Evolutionary conservation across 192 early-diverging fungal genomes (phyloP), one percentile per base, ranked within the genome.

Genomic region (Paraglomus occultum): DNA sequence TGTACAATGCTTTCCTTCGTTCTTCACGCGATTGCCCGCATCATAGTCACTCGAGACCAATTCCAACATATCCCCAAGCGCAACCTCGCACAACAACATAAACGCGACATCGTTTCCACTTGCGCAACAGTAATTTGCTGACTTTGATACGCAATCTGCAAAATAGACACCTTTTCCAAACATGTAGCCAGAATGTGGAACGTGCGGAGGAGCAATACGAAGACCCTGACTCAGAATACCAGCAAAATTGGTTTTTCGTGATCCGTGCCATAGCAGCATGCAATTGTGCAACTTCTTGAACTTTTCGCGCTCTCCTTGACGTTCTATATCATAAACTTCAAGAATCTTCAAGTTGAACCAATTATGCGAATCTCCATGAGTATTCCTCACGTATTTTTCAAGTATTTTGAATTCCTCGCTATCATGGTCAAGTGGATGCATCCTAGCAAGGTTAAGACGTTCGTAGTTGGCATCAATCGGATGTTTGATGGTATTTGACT

Each of bases 81-180:
- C 87, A 8, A 94, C 92, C 67, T 94, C 92, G 51, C 91, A 94
- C 22, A 94, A 73, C 8, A 93, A 73, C 63, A 94, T 74, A 8
- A 93, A 53, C 5, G 86, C 85, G 11, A 82, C 82, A 47, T 74
- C 73, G 1, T 7, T 5, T 0, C 31, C 51, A 40, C 40, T 53
- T 3, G 82, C 82, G 61, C 65, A 81, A 65, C 89, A 89, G 74
- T 94, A 94, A 65, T 85, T 86, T 46, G 89, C 82, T 1, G 86
- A 86, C 74, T 93, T 94, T 15, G 80, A 84, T 23, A 86, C 88
- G 80, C 85, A 87, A 76, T 94, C 89, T 5, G 90, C 92, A 75
- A 94, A 94, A 63, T 94, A 94, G 8, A 92, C 80, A 5, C 92
- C 92, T 50, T 91, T 91, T 49, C 91, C 92, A 70, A 94, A 90